These are phyloP conservation scores for Podospora sp. DNA, from an alignment of 495 filamentous ascomycete species.

Conservation along the genomic window DNA sequence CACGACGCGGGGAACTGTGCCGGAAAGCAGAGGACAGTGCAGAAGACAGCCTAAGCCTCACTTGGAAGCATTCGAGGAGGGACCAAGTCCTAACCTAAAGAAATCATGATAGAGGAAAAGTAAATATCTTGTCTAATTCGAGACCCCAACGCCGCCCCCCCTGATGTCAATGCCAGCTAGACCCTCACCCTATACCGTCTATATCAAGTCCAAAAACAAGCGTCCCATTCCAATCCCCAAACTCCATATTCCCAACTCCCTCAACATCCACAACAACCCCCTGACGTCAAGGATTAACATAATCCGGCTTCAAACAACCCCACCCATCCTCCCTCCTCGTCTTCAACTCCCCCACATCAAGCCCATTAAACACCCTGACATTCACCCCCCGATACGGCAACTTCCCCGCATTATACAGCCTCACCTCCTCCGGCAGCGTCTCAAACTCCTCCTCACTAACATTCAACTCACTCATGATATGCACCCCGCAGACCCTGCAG, in stretches of 20 bases:
- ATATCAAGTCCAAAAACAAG: too few relatives aligned
- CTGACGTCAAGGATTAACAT: constrained; percentile 35
- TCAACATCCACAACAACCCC: not conserved
- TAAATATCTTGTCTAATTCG: too few relatives aligned
- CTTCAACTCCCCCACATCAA: constrained; percentile 32
- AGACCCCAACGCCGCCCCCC: too few relatives aligned
- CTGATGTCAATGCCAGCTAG: too few relatives aligned
- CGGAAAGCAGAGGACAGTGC: too few relatives aligned
- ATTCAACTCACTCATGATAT: constrained; percentile 25
- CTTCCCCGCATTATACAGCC: constrained; percentile 14
- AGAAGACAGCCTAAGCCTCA: too few relatives aligned
- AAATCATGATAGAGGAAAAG: too few relatives aligned
- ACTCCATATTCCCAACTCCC: not conserved
- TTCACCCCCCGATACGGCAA: not conserved
- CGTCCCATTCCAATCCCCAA: not conserved
- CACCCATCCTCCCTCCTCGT: constrained; percentile 19
- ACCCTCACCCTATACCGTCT: too few relatives aligned
- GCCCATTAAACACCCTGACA: constrained; percentile 34
- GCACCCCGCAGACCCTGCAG: constrained; percentile 46
- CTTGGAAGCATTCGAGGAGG: too few relatives aligned
- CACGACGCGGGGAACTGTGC: too few relatives aligned
- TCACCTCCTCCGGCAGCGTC: constrained; percentile 18
- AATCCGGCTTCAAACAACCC: constrained; percentile 26
- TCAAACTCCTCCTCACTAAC: constrained; percentile 24
- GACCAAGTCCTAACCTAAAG: too few relatives aligned